Conservation (phyloP, 805 yeast species). For the Metschnikowia matae region DNA sequence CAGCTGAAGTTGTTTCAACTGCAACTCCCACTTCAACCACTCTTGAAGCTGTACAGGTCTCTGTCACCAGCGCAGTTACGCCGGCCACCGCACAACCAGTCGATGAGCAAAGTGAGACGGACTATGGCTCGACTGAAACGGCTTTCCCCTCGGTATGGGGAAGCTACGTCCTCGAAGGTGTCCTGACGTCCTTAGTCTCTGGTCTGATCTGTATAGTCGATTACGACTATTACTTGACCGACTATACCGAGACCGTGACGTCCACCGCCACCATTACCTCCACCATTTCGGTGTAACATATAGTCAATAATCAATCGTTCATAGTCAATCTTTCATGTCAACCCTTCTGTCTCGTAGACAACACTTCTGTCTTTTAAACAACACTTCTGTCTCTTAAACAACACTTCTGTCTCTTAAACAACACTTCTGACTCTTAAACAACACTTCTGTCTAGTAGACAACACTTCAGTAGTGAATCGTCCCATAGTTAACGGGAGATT, state of each 20-base stretch:
- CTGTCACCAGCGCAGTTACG: too few relatives aligned
- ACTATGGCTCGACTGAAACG: slow-evolving; percentile 9
- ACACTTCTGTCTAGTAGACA: too few relatives aligned
- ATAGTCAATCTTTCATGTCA: too few relatives aligned
- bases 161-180: slow-evolving; percentile 33
- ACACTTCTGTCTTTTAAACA: too few relatives aligned
- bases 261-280: slow-evolving; percentile 34
- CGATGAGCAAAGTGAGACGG: slow-evolving; percentile 1
- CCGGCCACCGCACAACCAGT: too few relatives aligned
- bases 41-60: slow-evolving; percentile 4
- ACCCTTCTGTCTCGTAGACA: too few relatives aligned
- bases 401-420: too few relatives aligned
- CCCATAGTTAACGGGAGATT: too few relatives aligned
- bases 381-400: too few relatives aligned
- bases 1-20: background rate
- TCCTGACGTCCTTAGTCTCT: slow-evolving; percentile 27
- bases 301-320: too few relatives aligned
- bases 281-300: slow-evolving; percentile 25
- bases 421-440: too few relatives aligned
- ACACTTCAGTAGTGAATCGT: too few relatives aligned
- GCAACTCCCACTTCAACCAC: slow-evolving; percentile 6
- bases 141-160: slow-evolving; percentile 19
- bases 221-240: slow-evolving; percentile 32
- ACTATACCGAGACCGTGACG: slow-evolving; percentile 33
- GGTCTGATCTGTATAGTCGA: slow-evolving; percentile 33